phyloP scores from a whole-genome alignment of 106 monocot genomes.

The Iris macrosiphon region DNA sequence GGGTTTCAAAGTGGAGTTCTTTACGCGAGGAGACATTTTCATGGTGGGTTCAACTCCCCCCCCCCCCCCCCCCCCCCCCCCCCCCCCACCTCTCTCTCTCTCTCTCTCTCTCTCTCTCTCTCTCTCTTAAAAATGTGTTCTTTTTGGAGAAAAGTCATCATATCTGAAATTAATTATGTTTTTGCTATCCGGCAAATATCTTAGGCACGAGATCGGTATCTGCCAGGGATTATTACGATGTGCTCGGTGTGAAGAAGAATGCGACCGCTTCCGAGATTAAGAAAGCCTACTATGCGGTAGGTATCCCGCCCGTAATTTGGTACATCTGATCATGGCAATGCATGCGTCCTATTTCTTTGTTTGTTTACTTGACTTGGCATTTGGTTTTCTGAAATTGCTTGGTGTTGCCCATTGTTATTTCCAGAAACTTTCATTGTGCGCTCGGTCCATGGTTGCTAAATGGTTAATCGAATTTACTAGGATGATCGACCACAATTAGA shows the following conservation, averaged over 20 bases:
- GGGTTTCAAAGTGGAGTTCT: conserved; percentile 8
- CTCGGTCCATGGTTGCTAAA: too few relatives aligned
- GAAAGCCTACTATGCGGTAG: conserved; percentile 65
- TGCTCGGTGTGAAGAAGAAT: conserved; percentile 53
- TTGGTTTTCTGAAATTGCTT: too few relatives aligned
- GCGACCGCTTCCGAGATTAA: conserved; percentile 56
- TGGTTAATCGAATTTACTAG: too few relatives aligned
- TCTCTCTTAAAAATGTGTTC: background rate
- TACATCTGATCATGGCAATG: too few relatives aligned
- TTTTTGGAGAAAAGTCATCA: background rate
- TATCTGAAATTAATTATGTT: background rate
- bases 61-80: too few relatives aligned
- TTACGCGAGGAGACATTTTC: conserved; percentile 20
- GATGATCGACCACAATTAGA: too few relatives aligned
- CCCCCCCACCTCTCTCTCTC: too few relatives aligned
- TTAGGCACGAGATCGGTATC: conserved; percentile 30
- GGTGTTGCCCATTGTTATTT: too few relatives aligned
- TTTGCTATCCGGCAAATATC: conserved; percentile 1
- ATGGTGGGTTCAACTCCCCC: conserved; percentile 20
- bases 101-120: background rate
- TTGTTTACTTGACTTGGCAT: too few relatives aligned
- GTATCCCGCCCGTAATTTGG: conserved; percentile 1
- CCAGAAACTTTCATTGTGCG: too few relatives aligned
- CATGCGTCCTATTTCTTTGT: too few relatives aligned
- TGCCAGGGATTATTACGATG: conserved; percentile 47